phyloP scores from a whole-genome alignment of 2,329 filamentous ascomycete species.

The Fusarium pseudograminearum region DNA sequence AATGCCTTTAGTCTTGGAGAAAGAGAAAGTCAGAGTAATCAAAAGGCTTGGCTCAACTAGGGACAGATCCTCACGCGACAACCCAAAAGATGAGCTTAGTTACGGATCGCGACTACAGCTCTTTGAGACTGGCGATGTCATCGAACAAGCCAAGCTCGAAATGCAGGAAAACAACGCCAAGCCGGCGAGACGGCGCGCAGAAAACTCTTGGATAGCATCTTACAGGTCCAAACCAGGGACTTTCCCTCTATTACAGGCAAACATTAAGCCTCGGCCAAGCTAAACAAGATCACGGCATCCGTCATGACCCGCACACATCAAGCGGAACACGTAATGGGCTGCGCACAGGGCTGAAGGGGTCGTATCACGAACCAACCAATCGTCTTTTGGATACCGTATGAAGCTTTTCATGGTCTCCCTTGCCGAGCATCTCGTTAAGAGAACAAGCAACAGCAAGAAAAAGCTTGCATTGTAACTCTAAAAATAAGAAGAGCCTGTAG shows the following conservation, averaged over 20 bases:
- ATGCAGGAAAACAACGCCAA: conserved; percentile 31
- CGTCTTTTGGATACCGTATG: not conserved
- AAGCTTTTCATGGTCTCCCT: not conserved
- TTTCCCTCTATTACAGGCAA: not conserved
- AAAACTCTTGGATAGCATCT: conserved; percentile 23
- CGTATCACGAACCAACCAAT: conserved; percentile 16
- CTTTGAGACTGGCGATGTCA: conserved; percentile 20
- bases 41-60: conserved; percentile 29
- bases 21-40: not conserved
- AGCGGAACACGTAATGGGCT: conserved; percentile 33
- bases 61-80: conserved; percentile 33
- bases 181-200: conserved; percentile 35
- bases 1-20: conserved; percentile 12
- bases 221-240: not conserved
- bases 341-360: conserved; percentile 35
- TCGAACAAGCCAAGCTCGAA: conserved; percentile 25
- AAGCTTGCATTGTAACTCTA: conserved; percentile 34
- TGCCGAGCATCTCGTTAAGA: not conserved
- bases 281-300: conserved; percentile 28
- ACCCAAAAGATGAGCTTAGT: not conserved
- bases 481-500: conserved; percentile 1
- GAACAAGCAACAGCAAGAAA: conserved; percentile 11
- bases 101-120: not conserved
- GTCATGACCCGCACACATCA: conserved; percentile 39
- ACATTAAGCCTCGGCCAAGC: conserved; percentile 11